phyloP scores from a whole-genome alignment of 257 asterid species.

The Solanum medicagineum region DNA sequence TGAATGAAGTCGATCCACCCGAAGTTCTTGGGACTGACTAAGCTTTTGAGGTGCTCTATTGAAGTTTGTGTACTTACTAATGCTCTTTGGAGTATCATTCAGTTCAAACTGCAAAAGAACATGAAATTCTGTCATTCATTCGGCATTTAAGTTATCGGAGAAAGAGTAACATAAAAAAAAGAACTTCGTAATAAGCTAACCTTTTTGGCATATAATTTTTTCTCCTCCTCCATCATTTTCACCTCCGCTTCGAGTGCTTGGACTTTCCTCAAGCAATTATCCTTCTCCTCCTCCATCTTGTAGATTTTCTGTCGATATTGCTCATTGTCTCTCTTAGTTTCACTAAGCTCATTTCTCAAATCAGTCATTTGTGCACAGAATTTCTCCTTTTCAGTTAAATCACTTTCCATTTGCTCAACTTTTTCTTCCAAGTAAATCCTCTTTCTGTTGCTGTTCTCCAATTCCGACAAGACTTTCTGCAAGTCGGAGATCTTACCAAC shows the following conservation, averaged over 20 bases:
- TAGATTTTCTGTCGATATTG: constrained; percentile 41
- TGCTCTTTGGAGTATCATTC: background rate
- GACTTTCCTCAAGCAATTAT: constrained; percentile 34
- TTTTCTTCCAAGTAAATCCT: constrained; percentile 36
- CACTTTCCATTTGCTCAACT: constrained; percentile 39
- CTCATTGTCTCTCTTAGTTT: constrained; percentile 29
- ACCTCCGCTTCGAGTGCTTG: constrained; percentile 44
- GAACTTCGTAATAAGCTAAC: constrained; percentile 8
- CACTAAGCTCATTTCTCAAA: constrained; percentile 33
- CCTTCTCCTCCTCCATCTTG: constrained; percentile 53
- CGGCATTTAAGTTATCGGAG: background rate
- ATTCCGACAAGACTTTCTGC: constrained; percentile 23
- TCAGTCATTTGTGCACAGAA: constrained; percentile 18
- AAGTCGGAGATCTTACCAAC: constrained; percentile 25
- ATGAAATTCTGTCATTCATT: background rate
- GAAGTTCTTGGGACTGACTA: background rate
- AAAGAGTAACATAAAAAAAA: background rate
- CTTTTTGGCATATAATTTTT: constrained; percentile 18
- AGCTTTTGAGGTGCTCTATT: background rate
- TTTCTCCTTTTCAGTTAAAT: constrained; percentile 30
- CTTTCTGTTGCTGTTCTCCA: constrained; percentile 47
- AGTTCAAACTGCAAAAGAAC: background rate
- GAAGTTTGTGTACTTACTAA: background rate
- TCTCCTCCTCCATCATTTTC: constrained; percentile 28
- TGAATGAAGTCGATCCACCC: background rate